Evolutionary conservation across 768 basidiomycete genomes (phyloP).

Genomic region (Amanita pallidorosea): DNA sequence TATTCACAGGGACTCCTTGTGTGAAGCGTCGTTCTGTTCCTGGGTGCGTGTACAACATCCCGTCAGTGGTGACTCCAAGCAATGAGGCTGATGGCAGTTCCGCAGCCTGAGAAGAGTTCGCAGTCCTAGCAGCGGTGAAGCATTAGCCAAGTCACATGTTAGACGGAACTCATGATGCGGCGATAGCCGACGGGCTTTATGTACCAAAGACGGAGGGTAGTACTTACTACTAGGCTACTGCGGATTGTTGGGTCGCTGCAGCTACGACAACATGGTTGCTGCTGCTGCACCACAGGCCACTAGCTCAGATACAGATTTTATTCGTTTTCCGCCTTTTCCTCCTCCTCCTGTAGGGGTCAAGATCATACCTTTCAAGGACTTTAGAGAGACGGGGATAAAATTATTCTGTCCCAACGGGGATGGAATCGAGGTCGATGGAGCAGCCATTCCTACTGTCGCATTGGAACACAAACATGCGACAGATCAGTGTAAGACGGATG

Average conservation of each 20-base stretch:
- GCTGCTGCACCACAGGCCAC: neutral
- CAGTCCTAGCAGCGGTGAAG: too few species aligned
- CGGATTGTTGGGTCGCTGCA: neutral
- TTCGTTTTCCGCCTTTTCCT: conserved; percentile 43
- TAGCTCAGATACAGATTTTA: conserved; percentile 5
- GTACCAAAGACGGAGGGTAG: neutral
- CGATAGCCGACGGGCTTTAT: neutral
- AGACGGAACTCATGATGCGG: neutral
- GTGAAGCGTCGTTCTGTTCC: too few species aligned
- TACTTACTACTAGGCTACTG: neutral
- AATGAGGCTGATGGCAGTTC: too few species aligned
- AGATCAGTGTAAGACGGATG: conserved; percentile 47
- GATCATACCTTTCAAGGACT: conserved; percentile 33
- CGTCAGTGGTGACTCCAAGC: too few species aligned
- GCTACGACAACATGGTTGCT: neutral
- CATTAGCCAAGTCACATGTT: too few species aligned
- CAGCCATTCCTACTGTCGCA: conserved; percentile 56
- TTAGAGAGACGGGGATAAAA: conserved; percentile 26
- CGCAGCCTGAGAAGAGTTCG: too few species aligned
- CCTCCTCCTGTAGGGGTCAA: conserved; percentile 23
- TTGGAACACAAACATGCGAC: conserved; percentile 40
- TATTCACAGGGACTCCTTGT: too few species aligned
- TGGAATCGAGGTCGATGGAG: conserved; percentile 52
- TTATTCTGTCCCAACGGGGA: neutral
- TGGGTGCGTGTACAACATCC: too few species aligned